Conservation (phyloP, 225 moss, liverwort and hornwort genomes). For the Marchantia polymorpha region DNA sequence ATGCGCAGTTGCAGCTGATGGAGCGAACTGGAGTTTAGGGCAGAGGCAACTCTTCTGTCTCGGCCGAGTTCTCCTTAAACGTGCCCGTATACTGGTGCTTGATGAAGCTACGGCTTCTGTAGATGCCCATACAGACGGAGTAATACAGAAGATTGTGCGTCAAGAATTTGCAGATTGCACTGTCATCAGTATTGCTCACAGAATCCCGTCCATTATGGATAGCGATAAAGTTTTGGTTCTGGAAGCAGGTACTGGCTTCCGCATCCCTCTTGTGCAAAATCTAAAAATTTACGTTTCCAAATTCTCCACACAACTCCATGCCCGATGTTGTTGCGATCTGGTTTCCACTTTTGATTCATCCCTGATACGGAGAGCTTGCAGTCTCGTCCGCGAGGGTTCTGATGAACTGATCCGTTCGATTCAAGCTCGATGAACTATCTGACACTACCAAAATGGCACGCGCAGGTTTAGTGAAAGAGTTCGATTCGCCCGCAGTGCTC, state of each 20-base stretch:
- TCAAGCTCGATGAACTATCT: too few relatives aligned
- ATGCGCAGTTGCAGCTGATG: slow-evolving; percentile 33
- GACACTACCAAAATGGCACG: background rate
- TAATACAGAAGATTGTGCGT: slow-evolving; percentile 32
- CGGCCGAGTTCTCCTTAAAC: slow-evolving; percentile 41
- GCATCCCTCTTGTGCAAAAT: background rate
- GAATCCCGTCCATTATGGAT: slow-evolving; percentile 44
- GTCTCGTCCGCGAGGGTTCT: background rate
- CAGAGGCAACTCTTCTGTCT: slow-evolving; percentile 43
- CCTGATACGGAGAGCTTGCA: background rate
- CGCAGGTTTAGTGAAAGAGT: slow-evolving; percentile 26
- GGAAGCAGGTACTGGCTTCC: slow-evolving; percentile 20
- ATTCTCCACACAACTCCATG: too few relatives aligned
- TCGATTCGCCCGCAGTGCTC: slow-evolving; percentile 17
- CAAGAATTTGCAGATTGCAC: slow-evolving; percentile 33
- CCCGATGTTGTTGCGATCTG: background rate
- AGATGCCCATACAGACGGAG: slow-evolving; percentile 35
- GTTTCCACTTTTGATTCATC: background rate
- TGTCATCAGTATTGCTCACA: slow-evolving; percentile 45
- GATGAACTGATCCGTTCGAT: too few relatives aligned
- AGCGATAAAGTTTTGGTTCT: slow-evolving; percentile 44
- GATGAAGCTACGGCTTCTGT: slow-evolving; percentile 47
- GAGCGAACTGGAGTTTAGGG: slow-evolving; percentile 44
- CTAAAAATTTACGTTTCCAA: too few relatives aligned
- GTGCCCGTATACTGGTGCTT: slow-evolving; percentile 31